Evolutionary conservation across 169 alveolate genomes (phyloP).

Genomic region (Cryptosporidium sp.): DNA sequence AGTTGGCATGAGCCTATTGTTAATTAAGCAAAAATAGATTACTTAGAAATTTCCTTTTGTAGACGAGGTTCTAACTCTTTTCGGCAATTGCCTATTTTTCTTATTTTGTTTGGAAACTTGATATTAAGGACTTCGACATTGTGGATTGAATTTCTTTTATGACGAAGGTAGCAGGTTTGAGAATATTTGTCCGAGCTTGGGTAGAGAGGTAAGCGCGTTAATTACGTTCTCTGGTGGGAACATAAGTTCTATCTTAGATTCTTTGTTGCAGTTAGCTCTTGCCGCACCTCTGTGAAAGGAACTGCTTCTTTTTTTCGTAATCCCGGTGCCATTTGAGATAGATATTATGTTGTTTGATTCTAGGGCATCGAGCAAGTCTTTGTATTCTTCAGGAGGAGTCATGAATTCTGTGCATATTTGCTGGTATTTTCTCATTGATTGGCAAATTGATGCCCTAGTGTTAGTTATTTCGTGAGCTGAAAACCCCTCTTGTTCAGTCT

Average conservation of each 20-base stretch:
- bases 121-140: too few relatives aligned
- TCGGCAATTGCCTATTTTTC: neutral
- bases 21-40: neutral
- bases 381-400: constrained; percentile 63
- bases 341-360: constrained; percentile 46
- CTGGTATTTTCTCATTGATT: constrained; percentile 20
- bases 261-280: neutral
- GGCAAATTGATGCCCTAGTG: neutral
- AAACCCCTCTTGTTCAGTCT: neutral
- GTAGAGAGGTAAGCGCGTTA: constrained; percentile 23
- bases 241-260: constrained; percentile 16
- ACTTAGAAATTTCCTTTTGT: neutral
- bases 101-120: neutral
- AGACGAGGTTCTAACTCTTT: constrained; percentile 4
- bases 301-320: constrained; percentile 10
- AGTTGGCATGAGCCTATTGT: constrained; percentile 75
- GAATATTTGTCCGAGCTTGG: constrained; percentile 41
- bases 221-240: constrained; percentile 47
- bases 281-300: constrained; percentile 40
- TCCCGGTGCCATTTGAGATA: neutral
- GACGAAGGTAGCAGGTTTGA: constrained; percentile 4
- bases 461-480: neutral
- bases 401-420: constrained; percentile 32
- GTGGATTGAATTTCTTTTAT: neutral
- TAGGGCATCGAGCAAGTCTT: constrained; percentile 59